phyloP scores from a whole-genome alignment of 1,284 basidiomycete species.

The Thelephora terrestris region DNA sequence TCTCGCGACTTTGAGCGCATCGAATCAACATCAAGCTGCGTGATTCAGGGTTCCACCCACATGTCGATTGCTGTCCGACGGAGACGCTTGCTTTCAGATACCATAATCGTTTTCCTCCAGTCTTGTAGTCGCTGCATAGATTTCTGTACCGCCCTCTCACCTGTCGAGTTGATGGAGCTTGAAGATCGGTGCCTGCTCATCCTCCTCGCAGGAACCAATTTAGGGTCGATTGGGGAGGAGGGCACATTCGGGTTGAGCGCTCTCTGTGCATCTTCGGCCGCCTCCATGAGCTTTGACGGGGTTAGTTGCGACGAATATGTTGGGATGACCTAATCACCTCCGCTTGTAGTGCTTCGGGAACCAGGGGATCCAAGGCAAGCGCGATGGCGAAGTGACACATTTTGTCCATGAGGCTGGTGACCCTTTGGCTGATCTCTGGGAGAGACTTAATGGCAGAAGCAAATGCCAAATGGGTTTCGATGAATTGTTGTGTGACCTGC shows the following conservation, averaged over 20 bases:
- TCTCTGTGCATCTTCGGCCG: constrained; percentile 33
- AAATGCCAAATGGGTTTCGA: constrained; percentile 52
- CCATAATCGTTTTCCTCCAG: constrained; percentile 58
- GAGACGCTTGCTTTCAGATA: constrained; percentile 58
- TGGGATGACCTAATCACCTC: constrained; percentile 34
- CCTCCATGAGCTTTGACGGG: neutral
- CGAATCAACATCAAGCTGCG: neutral
- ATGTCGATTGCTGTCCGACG: constrained; percentile 62
- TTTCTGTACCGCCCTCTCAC: constrained; percentile 52
- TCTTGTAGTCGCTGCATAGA: constrained; percentile 51
- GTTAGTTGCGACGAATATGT: neutral
- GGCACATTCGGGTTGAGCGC: constrained; percentile 38
- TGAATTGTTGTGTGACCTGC: constrained; percentile 51
- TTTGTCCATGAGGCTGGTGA: constrained; percentile 51
- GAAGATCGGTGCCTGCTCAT: constrained; percentile 36
- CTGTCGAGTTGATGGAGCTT: constrained; percentile 45
- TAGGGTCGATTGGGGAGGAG: constrained; percentile 41
- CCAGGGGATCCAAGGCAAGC: constrained; percentile 49
- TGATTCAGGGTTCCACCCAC: constrained; percentile 30
- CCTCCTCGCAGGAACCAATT: constrained; percentile 33
- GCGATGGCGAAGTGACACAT: constrained; percentile 56
- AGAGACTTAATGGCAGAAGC: constrained; percentile 31
- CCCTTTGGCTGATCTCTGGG: constrained; percentile 32
- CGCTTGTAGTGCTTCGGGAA: constrained; percentile 51
- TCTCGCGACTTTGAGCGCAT: constrained; percentile 45